Base-by-base conservation (phyloP, 352 stramenopile genomes). In the Phytophthora citricola region DNA sequence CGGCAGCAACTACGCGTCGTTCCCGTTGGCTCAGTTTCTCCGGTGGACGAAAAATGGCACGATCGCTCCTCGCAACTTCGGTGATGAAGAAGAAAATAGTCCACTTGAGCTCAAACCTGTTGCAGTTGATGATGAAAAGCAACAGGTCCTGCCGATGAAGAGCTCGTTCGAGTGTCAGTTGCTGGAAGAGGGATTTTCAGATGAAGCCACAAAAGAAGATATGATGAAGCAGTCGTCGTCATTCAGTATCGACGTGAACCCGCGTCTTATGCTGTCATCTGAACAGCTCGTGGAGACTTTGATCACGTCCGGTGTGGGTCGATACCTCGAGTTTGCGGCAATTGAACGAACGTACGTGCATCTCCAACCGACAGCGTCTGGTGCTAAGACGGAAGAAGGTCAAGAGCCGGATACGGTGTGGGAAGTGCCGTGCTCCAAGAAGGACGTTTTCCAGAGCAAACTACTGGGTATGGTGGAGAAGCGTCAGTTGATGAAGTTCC, bases 401-500 rank as follows among this genome's bases (percentile, higher is more conserved):
- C 20, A 45, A 10, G 47, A 68, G 8, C 5, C 46, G 15, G 81
- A 89, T 31, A 78, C 71, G 3, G 75, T 97, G 12, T 94, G 80
- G 76, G 66, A 90, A 17, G 90, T 97, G 22, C 90, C 91, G 41
- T 97, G 90, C 72, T 95, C 85, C 4, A 97, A 97, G 73, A 90
- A 90, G 40, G 91, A 95, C 40, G 90, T 97, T 17, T 97, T 97
- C 63, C 85, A 90, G 40, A 94, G 87, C 56, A 92, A 91, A 49
- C 55, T 96, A 32, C 62, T 97, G n/a, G 69, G 70, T 7, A 88
- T 94, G 78, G 74, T 90, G 14, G 91, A 97, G 64, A 97, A 97
- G 58, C 84, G 91, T 2, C 78, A 89, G 63, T 63, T 97, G 55
- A 97, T 97, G 91, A 94, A 95, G 62, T 97, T 97, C 47, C 45